phyloP scores from a whole-genome alignment of 331 rosid species.

The Quercus tomentella region DNA sequence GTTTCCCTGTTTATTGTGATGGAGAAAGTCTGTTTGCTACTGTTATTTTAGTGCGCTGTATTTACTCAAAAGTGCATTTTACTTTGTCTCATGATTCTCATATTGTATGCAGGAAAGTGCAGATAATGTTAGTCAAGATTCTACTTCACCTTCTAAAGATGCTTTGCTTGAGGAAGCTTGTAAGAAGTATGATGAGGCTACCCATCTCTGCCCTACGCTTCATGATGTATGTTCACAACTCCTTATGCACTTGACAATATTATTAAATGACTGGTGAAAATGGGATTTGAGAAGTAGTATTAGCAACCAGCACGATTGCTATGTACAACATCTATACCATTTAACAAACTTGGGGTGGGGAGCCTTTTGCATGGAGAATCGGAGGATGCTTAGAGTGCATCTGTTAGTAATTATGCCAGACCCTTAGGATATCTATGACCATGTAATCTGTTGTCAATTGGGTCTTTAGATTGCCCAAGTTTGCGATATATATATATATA shows the following conservation, averaged over 20 bases:
- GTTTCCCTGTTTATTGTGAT: neutral
- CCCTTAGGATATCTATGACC: neutral
- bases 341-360: neutral
- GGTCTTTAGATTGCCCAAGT: neutral
- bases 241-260: constrained; percentile 8
- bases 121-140: constrained; percentile 88
- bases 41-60: constrained; percentile 5
- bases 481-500: neutral
- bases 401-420: neutral
- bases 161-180: constrained; percentile 99
- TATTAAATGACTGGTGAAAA: constrained; percentile 3
- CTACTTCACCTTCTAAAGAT: constrained; percentile 94
- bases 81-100: constrained; percentile 15
- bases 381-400: neutral
- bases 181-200: constrained; percentile 95
- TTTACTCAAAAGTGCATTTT: neutral
- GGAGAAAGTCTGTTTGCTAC: neutral
- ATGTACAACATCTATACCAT: neutral
- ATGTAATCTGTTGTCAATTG: neutral
- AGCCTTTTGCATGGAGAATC: neutral
- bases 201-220: constrained; percentile 87
- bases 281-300: neutral
- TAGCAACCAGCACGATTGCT: neutral
- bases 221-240: constrained; percentile 76
- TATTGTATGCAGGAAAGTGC: constrained; percentile 88